Conservation (phyloP, 257 asterid genomes). For the Nicotiana noctiflora region DNA sequence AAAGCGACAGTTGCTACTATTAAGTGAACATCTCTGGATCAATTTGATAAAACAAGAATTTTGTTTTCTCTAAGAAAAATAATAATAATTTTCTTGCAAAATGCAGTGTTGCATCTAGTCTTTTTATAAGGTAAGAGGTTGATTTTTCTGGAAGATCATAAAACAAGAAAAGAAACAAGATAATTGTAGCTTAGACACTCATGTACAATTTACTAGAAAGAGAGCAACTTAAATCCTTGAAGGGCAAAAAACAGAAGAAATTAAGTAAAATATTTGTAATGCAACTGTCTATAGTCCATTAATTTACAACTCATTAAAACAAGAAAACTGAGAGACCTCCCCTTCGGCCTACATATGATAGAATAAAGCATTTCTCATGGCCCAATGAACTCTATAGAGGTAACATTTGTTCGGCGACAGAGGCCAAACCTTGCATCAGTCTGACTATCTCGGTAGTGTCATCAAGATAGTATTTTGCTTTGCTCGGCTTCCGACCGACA, state of each 20-base stretch:
- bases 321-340: not conserved
- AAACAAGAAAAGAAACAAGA: not conserved
- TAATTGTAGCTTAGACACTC: not conserved
- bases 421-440: constrained; percentile 68
- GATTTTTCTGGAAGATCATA: not conserved
- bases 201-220: not conserved
- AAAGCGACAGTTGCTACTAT: too few species aligned
- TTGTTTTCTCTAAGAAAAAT: too few species aligned
- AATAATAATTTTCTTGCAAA: too few species aligned
- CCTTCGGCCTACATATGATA: too few species aligned
- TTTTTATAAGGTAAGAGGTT: too few species aligned
- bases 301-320: not conserved
- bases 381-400: not conserved
- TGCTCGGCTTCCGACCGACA: constrained; percentile 73
- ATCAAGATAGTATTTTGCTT: constrained; percentile 83
- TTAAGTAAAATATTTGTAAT: too few species aligned
- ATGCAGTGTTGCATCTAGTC: too few species aligned
- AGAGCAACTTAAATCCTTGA: not conserved
- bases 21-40: too few species aligned
- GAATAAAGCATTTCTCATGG: too few species aligned
- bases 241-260: not conserved
- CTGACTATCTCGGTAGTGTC: constrained; percentile 73
- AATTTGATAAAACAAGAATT: too few species aligned
- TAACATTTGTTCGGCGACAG: constrained; percentile 56
- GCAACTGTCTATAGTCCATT: not conserved